These are phyloP conservation scores for Saraca asoca DNA, from an alignment of 331 rosid genomes.

Conservation along the genomic window DNA sequence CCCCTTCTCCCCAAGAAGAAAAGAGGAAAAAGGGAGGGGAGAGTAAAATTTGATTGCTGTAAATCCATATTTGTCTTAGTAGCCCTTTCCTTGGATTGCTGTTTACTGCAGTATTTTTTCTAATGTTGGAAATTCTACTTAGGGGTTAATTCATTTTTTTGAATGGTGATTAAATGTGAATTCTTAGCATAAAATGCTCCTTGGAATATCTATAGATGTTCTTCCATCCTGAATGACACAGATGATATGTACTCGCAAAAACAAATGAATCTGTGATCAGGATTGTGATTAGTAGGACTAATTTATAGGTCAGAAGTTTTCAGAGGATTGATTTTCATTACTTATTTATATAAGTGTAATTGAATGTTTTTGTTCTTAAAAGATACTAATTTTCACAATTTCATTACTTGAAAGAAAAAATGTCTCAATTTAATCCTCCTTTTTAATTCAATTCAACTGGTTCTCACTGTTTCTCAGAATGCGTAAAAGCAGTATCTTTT, in stretches of 20 bases:
- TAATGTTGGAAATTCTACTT: not conserved
- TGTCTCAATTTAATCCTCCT: too few species aligned
- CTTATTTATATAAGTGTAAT: too few species aligned
- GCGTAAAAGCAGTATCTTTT: too few species aligned
- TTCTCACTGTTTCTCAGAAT: too few species aligned
- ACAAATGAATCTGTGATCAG: conserved; percentile 4
- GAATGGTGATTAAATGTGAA: not conserved
- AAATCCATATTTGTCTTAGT: too few species aligned
- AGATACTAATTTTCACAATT: too few species aligned
- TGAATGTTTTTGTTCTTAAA: too few species aligned
- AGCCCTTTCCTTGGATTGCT: too few species aligned
- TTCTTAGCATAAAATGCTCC: conserved; percentile 1
- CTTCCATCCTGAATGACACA: conserved; percentile 1
- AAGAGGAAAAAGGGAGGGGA: not conserved
- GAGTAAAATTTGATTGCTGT: too few species aligned
- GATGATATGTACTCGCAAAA: not conserved
- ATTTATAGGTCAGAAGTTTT: conserved; percentile 13
- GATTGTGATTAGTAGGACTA: conserved; percentile 10
- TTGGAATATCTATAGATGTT: conserved; percentile 10
- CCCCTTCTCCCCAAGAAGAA: not conserved
- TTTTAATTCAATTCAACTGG: too few species aligned
- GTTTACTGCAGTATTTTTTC: too few species aligned
- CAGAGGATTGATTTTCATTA: not conserved
- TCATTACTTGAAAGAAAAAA: too few species aligned
- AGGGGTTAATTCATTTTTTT: conserved; percentile 5